Conservation (phyloP, 768 basidiomycete species). For the Mycena filopes region DNA sequence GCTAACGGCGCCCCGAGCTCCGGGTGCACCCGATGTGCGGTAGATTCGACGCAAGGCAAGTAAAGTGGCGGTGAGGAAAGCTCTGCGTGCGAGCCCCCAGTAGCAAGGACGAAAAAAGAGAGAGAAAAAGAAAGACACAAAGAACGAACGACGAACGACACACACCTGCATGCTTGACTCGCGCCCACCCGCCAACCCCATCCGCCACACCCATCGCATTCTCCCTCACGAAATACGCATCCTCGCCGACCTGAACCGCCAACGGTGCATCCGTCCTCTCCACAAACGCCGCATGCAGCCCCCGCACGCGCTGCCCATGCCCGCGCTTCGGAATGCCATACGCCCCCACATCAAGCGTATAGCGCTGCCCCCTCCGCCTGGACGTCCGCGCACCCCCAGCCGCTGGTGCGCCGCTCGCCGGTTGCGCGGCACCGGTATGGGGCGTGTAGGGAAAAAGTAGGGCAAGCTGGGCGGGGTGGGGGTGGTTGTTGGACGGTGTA, state of each 20-base stretch:
- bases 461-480: constrained; percentile 29
- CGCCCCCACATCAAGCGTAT: constrained; percentile 77
- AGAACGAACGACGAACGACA: no score
- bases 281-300: constrained; percentile 33
- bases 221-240: constrained; percentile 85
- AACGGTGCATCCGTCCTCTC: constrained; percentile 46
- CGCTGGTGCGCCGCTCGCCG: constrained; percentile 40
- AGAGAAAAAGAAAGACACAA: constrained; percentile 17
- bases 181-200: constrained; percentile 93
- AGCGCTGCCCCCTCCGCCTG: constrained; percentile 46
- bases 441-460: constrained; percentile 52
- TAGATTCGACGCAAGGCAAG: neutral
- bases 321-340: constrained; percentile 84
- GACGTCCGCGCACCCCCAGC: constrained; percentile 40
- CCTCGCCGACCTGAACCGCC: constrained; percentile 89
- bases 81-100: neutral
- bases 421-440: constrained; percentile 36
- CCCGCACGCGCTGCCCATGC: constrained; percentile 32
- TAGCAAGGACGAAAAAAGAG: neutral
- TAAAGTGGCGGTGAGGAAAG: neutral
- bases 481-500: constrained; percentile 30
- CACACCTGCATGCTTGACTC: constrained; percentile 49
- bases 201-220: constrained; percentile 96
- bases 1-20: no score
- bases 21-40: no score